Evolutionary conservation across 2,329 filamentous ascomycete genomes (phyloP), one percentile per base, ranked within the genome.

Genomic region (Aspergillus glaucus): DNA sequence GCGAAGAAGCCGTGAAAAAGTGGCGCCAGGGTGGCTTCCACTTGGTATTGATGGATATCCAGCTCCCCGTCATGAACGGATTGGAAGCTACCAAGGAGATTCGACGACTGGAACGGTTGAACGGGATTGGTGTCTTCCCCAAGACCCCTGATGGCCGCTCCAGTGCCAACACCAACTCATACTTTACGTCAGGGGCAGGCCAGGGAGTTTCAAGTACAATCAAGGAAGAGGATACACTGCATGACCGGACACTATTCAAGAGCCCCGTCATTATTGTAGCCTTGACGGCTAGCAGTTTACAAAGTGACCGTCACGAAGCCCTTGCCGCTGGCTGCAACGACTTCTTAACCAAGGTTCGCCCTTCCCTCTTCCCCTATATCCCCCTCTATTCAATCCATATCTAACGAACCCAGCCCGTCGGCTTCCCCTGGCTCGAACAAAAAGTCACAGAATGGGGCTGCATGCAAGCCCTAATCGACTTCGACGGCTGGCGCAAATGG

Each of bases 361-460:
- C 15, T 36, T 22, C 37, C 37, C 17, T 12, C 9, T 19, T 17
- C n/a, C 2, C 14, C 34, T 14, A 7, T 5, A 7, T 37, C 6
- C 10, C 15, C 15, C 34, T 37, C n/a, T 37, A 3, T 37, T 7
- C 6, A n/a, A 7, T 8, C 34, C 3, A 6, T 15, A 8, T 37
- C 34, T 54, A 37, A 55, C 49, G n/a, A 30, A 4, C 30, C 40
- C 63, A 95, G 88, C 93, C 93, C 17, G 92, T 98, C 58, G 95
- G 95, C 67, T 96, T 96, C 64, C 87, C 94, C 51, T 98, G 92
- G 91, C 81, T 98, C 22, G 89, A 96, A 68, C 84, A 92, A 50
- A 98, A 98, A 69, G 91, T 97, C 59, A 96, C 94, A 73, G 93
- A 98, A 76, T 98, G 93, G 93, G 93, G 93, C 49, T 97, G 93